phyloP scores from a whole-genome alignment of 2,329 filamentous ascomycete genomes.

The Aspergillus fischeri region DNA sequence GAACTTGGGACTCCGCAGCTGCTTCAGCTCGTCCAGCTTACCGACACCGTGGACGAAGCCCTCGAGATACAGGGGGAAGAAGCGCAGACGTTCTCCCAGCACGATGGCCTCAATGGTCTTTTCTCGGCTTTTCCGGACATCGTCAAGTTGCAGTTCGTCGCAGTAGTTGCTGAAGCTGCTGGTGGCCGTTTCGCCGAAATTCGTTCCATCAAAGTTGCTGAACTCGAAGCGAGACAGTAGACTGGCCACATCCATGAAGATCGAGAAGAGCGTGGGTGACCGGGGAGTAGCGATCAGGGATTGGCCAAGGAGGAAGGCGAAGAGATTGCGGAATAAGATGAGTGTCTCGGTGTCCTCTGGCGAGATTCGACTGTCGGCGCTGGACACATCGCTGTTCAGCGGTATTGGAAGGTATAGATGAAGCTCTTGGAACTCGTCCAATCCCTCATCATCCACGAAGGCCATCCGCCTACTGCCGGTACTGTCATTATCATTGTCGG shows the following conservation, averaged over 20 bases:
- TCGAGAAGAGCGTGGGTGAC: conserved; percentile 53
- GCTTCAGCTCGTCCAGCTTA: conserved; percentile 70
- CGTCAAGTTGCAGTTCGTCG: conserved; percentile 70
- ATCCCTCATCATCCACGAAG: conserved; percentile 42
- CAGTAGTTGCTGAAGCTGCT: conserved; percentile 58
- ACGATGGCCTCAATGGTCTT: conserved; percentile 86
- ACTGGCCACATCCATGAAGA: conserved; percentile 59
- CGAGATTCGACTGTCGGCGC: conserved; percentile 29
- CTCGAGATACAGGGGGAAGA: conserved; percentile 77
- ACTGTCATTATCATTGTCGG: conserved; percentile 37
- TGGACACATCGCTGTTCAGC: conserved; percentile 48
- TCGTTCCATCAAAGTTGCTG: conserved; percentile 59
- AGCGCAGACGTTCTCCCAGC: conserved; percentile 84
- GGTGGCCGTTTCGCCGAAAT: conserved; percentile 58
- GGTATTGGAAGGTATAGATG: conserved; percentile 58
- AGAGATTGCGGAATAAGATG: conserved; percentile 59
- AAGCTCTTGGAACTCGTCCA: conserved; percentile 41
- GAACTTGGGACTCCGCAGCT: conserved; percentile 66
- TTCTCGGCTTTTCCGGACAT: conserved; percentile 76
- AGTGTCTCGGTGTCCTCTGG: conserved; percentile 54
- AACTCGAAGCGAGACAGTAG: conserved; percentile 57
- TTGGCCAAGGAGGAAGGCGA: conserved; percentile 61
- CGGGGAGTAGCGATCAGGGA: conserved; percentile 57
- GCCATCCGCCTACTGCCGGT: conserved; percentile 47
- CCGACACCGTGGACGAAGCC: conserved; percentile 88